Evolutionary conservation across 495 filamentous ascomycete genomes (phyloP).

Genomic region (Aspergillus nidulans): DNA sequence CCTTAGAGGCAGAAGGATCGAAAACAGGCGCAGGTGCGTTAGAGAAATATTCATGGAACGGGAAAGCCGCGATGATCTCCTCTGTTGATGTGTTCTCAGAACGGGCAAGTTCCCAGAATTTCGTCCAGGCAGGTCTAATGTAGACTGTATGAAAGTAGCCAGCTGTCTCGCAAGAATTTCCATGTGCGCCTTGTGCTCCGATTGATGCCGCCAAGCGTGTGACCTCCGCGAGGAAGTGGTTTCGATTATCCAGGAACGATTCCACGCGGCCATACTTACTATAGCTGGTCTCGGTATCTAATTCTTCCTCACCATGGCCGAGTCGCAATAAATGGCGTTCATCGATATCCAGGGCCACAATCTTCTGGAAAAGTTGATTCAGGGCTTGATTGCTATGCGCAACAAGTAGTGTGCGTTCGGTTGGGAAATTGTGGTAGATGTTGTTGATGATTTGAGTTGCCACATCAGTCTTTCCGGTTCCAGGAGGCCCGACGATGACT

Average conservation of each 20-base stretch:
- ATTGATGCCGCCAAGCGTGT: conserved; percentile 79
- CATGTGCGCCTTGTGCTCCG: conserved; percentile 83
- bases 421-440: conserved; percentile 95
- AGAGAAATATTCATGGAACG: conserved; percentile 85
- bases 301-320: conserved; percentile 91
- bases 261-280: conserved; percentile 95
- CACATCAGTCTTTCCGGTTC: conserved; percentile 97
- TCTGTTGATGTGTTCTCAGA: conserved; percentile 48
- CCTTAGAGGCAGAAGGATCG: conserved; percentile 54
- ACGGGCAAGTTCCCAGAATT: conserved; percentile 64
- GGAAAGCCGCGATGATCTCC: conserved; percentile 71
- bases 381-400: conserved; percentile 97
- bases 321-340: conserved; percentile 89
- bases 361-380: conserved; percentile 99
- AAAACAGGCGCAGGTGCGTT: conserved; percentile 87
- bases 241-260: conserved; percentile 87
- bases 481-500: conserved; percentile 90
- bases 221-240: conserved; percentile 75
- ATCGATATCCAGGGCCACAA: conserved; percentile 90
- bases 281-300: conserved; percentile 80
- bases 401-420: conserved; percentile 85
- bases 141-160: conserved; percentile 95
- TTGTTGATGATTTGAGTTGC: conserved; percentile 98
- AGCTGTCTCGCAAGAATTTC: conserved; percentile 92
- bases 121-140: conserved; percentile 80